Percentiles rank a stretch among this genome's conserved stretches.
Conservation (phyloP, 495 filamentous ascomycete genomes). For the Mytilinidion resinicola region DNA sequence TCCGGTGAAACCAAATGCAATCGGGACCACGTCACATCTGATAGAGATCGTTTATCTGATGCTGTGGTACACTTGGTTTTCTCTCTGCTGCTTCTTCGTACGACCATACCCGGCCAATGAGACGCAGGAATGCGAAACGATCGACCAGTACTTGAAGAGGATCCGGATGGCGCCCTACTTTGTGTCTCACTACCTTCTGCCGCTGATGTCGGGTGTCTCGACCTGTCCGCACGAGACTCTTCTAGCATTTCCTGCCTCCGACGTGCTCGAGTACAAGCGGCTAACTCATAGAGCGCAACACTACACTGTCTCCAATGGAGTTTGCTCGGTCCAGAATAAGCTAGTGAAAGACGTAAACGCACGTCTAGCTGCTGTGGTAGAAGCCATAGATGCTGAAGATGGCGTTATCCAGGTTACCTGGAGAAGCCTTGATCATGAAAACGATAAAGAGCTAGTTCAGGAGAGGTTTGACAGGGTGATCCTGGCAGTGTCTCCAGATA, state of each 20-base stretch:
- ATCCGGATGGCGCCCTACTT: constrained; percentile 44
- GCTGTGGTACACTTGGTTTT: constrained; percentile 46
- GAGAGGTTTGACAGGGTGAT: constrained; percentile 41
- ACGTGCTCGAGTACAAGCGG: constrained; percentile 44
- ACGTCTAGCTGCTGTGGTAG: constrained; percentile 20
- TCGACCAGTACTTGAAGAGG: constrained; percentile 41
- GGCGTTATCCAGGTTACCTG: constrained; percentile 1
- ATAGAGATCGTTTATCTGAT: constrained; percentile 38
- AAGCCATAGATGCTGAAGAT: constrained; percentile 4
- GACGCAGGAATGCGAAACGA: constrained; percentile 33
- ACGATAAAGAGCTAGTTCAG: background rate
- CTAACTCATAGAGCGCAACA: constrained; percentile 43
- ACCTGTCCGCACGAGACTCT: constrained; percentile 50
- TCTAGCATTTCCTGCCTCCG: constrained; percentile 45
- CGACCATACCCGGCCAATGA: constrained; percentile 22
- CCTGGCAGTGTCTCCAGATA: constrained; percentile 43
- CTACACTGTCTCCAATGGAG: constrained; percentile 45
- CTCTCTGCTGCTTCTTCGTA: constrained; percentile 43
- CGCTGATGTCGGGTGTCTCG: constrained; percentile 46
- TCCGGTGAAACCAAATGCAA: constrained; percentile 33
- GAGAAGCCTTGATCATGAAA: constrained; percentile 1
- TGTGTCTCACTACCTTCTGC: constrained; percentile 43
- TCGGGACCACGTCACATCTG: constrained; percentile 29
- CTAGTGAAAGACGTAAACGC: constrained; percentile 34
- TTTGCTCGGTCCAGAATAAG: constrained; percentile 41